These are phyloP conservation scores for Lignosus rhinocerotis DNA, from an alignment of 1,284 basidiomycete genomes.

Conservation along the genomic window DNA sequence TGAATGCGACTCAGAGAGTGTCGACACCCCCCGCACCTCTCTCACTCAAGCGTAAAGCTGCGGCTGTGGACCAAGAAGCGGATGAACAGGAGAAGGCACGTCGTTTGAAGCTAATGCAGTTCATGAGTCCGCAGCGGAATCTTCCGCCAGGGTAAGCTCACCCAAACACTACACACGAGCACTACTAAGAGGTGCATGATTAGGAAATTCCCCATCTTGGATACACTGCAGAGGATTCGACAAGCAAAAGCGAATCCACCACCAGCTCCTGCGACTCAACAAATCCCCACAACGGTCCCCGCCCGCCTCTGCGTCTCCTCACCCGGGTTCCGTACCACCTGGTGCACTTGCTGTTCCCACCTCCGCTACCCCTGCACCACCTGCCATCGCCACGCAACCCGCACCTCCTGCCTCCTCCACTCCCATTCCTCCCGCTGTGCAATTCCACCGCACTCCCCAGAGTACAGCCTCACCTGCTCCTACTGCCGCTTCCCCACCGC, in stretches of 20 bases:
- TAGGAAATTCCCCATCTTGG: conserved; percentile 21
- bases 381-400: conserved; percentile 5
- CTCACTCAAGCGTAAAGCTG: conserved; percentile 78
- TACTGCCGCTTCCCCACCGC: conserved; percentile 18
- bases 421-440: conserved; percentile 15
- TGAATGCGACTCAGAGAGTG: conserved; percentile 67
- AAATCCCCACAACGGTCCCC: conserved; percentile 3
- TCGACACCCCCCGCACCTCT: conserved; percentile 66
- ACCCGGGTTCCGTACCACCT: conserved; percentile 1
- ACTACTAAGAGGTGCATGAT: not conserved
- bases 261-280: not conserved
- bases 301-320: conserved; percentile 5
- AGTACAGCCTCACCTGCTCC: conserved; percentile 25
- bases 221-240: conserved; percentile 14
- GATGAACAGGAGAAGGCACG: conserved; percentile 71
- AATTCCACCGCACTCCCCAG: conserved; percentile 18
- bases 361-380: conserved; percentile 11
- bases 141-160: conserved; percentile 47
- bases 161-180: not conserved
- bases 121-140: conserved; percentile 65
- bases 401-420: conserved; percentile 24
- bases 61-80: conserved; percentile 64
- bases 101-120: conserved; percentile 70
- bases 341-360: conserved; percentile 19
- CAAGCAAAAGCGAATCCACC: conserved; percentile 10